Percentiles rank a stretch among this genome's conserved stretches.
phyloP scores from a whole-genome alignment of 2,329 filamentous ascomycete species.

The Talaromyces sp. region DNA sequence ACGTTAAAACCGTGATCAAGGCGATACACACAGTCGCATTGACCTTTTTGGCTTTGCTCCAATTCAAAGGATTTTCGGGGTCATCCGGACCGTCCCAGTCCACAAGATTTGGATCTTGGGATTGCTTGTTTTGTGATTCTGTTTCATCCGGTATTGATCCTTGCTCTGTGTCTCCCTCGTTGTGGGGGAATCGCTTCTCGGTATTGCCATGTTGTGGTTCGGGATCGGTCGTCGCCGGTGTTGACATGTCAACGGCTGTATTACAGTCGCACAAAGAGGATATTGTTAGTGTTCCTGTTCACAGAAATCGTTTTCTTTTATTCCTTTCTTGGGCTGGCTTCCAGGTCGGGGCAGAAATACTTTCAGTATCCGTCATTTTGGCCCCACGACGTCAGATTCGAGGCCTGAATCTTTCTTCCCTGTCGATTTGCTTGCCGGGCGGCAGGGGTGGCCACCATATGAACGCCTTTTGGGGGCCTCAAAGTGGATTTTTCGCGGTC shows the following conservation, averaged over 20 bases:
- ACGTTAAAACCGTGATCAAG: constrained; percentile 40
- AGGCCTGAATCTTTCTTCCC: too few relatives aligned
- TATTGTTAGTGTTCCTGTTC: too few relatives aligned
- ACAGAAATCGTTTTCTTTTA: too few relatives aligned
- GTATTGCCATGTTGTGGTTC: constrained; percentile 9
- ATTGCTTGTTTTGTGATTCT: neutral
- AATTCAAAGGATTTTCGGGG: constrained; percentile 36
- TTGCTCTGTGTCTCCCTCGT: constrained; percentile 12
- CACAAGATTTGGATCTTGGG: constrained; percentile 53
- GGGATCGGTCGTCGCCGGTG: constrained; percentile 15
- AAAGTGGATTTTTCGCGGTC: too few relatives aligned
- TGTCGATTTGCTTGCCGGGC: too few relatives aligned
- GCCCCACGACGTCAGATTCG: too few relatives aligned
- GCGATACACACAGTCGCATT: constrained; percentile 52
- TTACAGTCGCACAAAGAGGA: too few relatives aligned
- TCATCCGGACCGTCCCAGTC: constrained; percentile 64
- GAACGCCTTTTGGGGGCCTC: too few relatives aligned
- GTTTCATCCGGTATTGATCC: neutral
- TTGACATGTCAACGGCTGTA: constrained; percentile 19
- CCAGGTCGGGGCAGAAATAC: too few relatives aligned
- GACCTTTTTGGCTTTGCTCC: constrained; percentile 45
- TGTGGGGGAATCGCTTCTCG: constrained; percentile 6
- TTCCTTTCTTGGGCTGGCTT: too few relatives aligned
- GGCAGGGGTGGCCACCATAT: too few relatives aligned
- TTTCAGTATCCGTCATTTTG: too few relatives aligned